phyloP scores from a whole-genome alignment of 805 yeast genomes.

The Cyberlindnera mississippiensis region DNA sequence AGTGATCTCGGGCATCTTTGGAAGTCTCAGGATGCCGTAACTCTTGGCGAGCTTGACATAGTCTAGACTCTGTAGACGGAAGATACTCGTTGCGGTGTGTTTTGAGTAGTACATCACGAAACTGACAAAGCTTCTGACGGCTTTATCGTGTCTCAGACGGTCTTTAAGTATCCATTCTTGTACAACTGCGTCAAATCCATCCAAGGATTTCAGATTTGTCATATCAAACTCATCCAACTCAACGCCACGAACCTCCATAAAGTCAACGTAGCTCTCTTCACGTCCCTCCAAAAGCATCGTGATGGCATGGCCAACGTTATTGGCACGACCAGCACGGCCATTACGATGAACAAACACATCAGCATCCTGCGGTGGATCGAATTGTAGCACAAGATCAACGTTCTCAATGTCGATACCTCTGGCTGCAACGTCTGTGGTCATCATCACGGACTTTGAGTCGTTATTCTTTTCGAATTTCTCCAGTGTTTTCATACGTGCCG shows the following conservation, averaged over 20 bases:
- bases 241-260: slow-evolving; percentile 71
- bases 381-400: slow-evolving; percentile 88
- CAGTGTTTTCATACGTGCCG: slow-evolving; percentile 72
- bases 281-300: slow-evolving; percentile 68
- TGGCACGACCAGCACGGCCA: slow-evolving; percentile 95
- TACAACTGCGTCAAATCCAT: slow-evolving; percentile 19
- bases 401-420: slow-evolving; percentile 95
- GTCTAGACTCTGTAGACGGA: slow-evolving; percentile 68
- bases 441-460: slow-evolving; percentile 51
- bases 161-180: slow-evolving; percentile 64
- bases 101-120: slow-evolving; percentile 80
- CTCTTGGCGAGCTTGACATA: slow-evolving; percentile 66
- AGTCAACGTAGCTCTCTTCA: slow-evolving; percentile 78
- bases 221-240: slow-evolving; percentile 39
- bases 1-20: slow-evolving; percentile 90
- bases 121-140: slow-evolving; percentile 76
- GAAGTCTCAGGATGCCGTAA: slow-evolving; percentile 80
- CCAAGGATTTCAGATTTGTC: slow-evolving; percentile 11
- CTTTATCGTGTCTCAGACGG: slow-evolving; percentile 76
- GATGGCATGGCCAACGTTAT: slow-evolving; percentile 73
- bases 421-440: slow-evolving; percentile 98
- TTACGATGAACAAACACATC: slow-evolving; percentile 89
- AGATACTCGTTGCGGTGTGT: slow-evolving; percentile 85
- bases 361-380: slow-evolving; percentile 94
- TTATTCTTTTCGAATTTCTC: slow-evolving; percentile 40